Percentiles rank a stretch among this genome's conserved stretches.
These are phyloP conservation scores for Eutypella sp. DNA, from an alignment of 2,329 filamentous ascomycete genomes.

Conservation along the genomic window DNA sequence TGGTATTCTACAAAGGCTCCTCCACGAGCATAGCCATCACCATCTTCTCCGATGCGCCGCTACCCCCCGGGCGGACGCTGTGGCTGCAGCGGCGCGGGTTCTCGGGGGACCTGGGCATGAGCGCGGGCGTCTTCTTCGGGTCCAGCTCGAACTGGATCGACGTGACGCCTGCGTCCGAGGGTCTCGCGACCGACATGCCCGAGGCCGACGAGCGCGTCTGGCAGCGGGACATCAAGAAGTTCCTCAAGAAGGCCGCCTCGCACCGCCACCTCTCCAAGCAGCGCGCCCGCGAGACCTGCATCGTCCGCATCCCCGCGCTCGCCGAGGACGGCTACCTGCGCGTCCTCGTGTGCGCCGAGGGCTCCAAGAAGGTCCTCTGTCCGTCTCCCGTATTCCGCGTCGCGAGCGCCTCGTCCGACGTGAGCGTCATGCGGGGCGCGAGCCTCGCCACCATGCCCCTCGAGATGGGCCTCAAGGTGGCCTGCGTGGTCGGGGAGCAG, in stretches of 20 bases:
- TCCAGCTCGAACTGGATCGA: constrained; percentile 59
- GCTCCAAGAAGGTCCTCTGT: constrained; percentile 49
- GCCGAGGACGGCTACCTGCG: constrained; percentile 65
- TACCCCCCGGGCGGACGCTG: constrained; percentile 54
- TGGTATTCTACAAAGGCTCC: constrained; percentile 63
- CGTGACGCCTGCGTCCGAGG: constrained; percentile 54
- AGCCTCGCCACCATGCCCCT: constrained; percentile 60
- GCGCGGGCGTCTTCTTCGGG: constrained; percentile 57
- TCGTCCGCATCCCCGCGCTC: constrained; percentile 59
- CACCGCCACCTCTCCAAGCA: constrained; percentile 43
- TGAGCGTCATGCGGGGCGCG: constrained; percentile 58
- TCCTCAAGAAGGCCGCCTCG: constrained; percentile 49
- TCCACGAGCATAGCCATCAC: constrained; percentile 60
- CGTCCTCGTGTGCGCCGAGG: constrained; percentile 54
- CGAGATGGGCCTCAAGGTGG: constrained; percentile 57
- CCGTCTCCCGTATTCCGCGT: constrained; percentile 64
- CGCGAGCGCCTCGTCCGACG: constrained; percentile 59
- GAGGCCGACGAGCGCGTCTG: constrained; percentile 58
- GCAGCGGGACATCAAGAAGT: constrained; percentile 63
- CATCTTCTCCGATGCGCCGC: constrained; percentile 53
- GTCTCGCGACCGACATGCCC: constrained; percentile 43
- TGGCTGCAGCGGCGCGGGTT: constrained; percentile 67
- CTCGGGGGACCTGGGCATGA: constrained; percentile 65
- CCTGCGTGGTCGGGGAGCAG: constrained; percentile 43
- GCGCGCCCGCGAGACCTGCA: constrained; percentile 54